Base-by-base conservation (phyloP, 2,329 filamentous ascomycete genomes). In the Hyphodiscus sp. region DNA sequence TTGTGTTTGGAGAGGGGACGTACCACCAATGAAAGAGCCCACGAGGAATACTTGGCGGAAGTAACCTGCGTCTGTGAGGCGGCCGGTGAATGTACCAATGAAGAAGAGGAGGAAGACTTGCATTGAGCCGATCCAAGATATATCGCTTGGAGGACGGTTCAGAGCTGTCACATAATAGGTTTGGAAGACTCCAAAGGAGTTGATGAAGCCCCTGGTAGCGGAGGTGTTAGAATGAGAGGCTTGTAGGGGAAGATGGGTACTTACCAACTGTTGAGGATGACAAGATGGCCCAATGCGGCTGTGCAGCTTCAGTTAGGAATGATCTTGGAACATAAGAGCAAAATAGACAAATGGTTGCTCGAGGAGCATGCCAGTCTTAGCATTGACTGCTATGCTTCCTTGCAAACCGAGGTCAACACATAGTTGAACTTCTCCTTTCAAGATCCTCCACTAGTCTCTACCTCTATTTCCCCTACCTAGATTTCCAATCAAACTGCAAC, bases 91-190 rank as follows among this genome's bases (percentile, higher is more conserved):
- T 9, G 67, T 70, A 4, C 71, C 70, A 6, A 73, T 58, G 46
- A 73, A 70, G 58, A 73, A 73, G 15, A 74, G 62, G 15, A 74
- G 61, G 55, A 72, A 75, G 38, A 72, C 61, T 55, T 75, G 71
- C 15, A 74, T 60, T n/a, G 65, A 65, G n/a, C 74, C 73, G n/a
- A 76, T 67, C 74, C 73, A 76, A 19, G 73, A 73, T 26, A 76
- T 70, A 26, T 67, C 63, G 1, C 69, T 71, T 1, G 70, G 65
- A 1, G 68, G 57, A 2, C 62, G 60, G 1, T 61, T 38, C 8
- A 75, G 63, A 0, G 61, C 50, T 5, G 62, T 62, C 2, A 67
- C 64, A 55, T 76, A 76, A 61, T 74, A 74, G 15, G 67, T 63
- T 63, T 76, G 73, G 55, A 74, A 76, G 23, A 75, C 64, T 10